These are phyloP conservation scores for Podospora pseudopauciseta DNA, from an alignment of 495 filamentous ascomycete genomes.

Conservation along the genomic window DNA sequence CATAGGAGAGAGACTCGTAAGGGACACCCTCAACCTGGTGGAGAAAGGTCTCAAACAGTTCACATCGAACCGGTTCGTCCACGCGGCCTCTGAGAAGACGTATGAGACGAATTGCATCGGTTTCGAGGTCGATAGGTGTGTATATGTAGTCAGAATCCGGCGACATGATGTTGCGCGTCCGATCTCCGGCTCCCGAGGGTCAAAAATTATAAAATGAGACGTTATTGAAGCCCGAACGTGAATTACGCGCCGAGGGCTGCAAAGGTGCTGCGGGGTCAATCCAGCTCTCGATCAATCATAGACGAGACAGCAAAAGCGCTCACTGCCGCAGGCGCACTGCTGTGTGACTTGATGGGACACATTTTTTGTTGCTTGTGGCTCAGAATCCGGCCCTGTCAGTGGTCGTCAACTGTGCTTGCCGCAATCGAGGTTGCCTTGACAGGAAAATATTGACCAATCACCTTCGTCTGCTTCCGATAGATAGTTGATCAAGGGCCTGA, in stretches of 20 bases:
- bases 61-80: background rate
- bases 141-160: background rate
- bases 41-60: slow-evolving; percentile 6
- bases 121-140: background rate
- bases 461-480: background rate
- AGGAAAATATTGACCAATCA: background rate
- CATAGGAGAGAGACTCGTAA: slow-evolving; percentile 13
- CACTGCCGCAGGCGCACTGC: background rate
- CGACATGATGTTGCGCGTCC: background rate
- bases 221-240: background rate
- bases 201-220: background rate
- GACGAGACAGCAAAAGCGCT: background rate
- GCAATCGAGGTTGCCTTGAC: background rate
- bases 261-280: background rate
- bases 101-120: slow-evolving; percentile 7
- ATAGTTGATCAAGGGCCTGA: background rate
- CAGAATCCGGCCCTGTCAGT: background rate
- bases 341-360: background rate
- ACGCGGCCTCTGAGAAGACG: background rate
- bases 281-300: background rate
- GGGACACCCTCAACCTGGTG: background rate
- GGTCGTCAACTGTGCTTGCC: background rate
- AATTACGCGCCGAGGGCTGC: background rate
- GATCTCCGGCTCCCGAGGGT: background rate
- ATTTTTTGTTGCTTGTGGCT: background rate